These are phyloP conservation scores for Lachancea sp. DNA, from an alignment of 805 yeast genomes.

Conservation along the genomic window DNA sequence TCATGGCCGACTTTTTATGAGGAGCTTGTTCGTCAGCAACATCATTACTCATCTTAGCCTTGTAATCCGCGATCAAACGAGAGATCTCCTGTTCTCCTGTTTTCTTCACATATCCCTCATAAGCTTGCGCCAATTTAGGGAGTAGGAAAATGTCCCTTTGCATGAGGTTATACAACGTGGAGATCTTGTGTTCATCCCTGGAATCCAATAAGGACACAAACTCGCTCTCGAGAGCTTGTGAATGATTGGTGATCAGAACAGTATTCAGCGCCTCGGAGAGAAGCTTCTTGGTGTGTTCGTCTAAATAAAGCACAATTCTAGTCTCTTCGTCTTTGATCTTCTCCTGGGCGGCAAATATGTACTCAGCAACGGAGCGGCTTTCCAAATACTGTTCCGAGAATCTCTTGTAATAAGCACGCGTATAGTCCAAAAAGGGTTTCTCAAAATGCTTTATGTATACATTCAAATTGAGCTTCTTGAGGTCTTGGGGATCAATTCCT, in stretches of 20 bases:
- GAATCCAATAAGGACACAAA: constrained; percentile 70
- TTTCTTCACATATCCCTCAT: constrained; percentile 63
- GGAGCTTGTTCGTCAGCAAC: constrained; percentile 15
- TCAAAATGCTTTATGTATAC: constrained; percentile 82
- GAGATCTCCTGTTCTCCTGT: constrained; percentile 43
- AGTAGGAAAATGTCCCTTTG: constrained; percentile 74
- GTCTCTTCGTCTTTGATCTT: constrained; percentile 79
- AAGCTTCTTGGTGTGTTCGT: constrained; percentile 75
- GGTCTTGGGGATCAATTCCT: constrained; percentile 87
- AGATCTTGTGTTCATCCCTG: constrained; percentile 52
- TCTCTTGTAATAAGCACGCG: constrained; percentile 43
- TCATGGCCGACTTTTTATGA: constrained; percentile 37
- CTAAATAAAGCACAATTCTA: constrained; percentile 71
- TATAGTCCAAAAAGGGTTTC: constrained; percentile 61
- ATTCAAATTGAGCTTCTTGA: constrained; percentile 74
- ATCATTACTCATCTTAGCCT: constrained; percentile 9
- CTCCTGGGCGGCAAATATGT: constrained; percentile 77
- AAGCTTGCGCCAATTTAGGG: constrained; percentile 66
- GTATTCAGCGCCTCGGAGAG: constrained; percentile 70
- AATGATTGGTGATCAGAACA: constrained; percentile 73
- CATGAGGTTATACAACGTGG: constrained; percentile 69
- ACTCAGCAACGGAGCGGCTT: constrained; percentile 80
- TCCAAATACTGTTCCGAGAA: constrained; percentile 65
- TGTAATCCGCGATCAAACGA: constrained; percentile 19
- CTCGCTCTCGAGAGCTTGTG: constrained; percentile 68